Conservation (phyloP, 495 filamentous ascomycete species). For the Alectoria sarmentosa region DNA sequence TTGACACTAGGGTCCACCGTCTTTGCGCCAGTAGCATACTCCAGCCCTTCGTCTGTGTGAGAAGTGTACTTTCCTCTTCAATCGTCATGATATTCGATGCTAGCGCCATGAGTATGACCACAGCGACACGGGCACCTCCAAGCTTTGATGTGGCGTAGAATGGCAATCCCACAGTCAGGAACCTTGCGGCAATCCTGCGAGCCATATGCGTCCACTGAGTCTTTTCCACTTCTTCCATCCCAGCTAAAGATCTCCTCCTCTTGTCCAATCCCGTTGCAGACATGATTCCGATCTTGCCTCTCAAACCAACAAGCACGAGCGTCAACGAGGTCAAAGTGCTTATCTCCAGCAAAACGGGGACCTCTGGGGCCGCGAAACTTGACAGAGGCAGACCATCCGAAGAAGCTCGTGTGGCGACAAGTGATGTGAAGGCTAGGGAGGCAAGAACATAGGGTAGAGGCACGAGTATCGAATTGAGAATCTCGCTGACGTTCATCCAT, state of each 20-base stretch:
- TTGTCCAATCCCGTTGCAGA: slow-evolving; percentile 29
- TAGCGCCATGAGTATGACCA: slow-evolving; percentile 41
- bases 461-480: slow-evolving; percentile 32
- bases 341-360: slow-evolving; percentile 1
- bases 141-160: slow-evolving; percentile 51
- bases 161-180: slow-evolving; percentile 42
- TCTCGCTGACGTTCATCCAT: slow-evolving; percentile 29
- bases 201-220: slow-evolving; percentile 7
- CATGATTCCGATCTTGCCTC: slow-evolving; percentile 28
- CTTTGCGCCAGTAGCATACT: slow-evolving; percentile 29
- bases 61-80: slow-evolving; percentile 23
- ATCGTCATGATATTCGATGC: slow-evolving; percentile 34
- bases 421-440: slow-evolving; percentile 2
- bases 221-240: slow-evolving; percentile 8
- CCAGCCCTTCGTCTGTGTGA: slow-evolving; percentile 21
- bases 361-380: background rate
- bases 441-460: slow-evolving; percentile 30
- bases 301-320: slow-evolving; percentile 35
- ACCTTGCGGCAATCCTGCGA: slow-evolving; percentile 22
- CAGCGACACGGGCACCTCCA: slow-evolving; percentile 47
- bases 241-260: slow-evolving; percentile 24
- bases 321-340: slow-evolving; percentile 31
- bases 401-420: background rate
- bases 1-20: slow-evolving; percentile 26
- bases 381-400: background rate